Evolutionary conservation across 352 stramenopile species (phyloP).

Genomic region (Phytophthora idaei): DNA sequence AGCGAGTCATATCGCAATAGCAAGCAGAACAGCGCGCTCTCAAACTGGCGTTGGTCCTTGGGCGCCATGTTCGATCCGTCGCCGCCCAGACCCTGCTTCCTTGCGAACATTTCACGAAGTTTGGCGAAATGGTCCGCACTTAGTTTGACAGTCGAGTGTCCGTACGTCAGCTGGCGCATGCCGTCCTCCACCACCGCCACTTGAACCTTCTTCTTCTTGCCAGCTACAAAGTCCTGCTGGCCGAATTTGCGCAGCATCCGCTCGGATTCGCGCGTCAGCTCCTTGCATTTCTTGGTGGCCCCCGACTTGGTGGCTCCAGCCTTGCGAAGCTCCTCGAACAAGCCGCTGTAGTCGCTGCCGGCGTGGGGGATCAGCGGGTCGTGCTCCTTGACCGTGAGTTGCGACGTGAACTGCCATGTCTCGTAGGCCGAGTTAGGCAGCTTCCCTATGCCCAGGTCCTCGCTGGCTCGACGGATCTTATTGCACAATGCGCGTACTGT

Average conservation of each 20-base stretch:
- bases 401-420: constrained; percentile 85
- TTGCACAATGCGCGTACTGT: constrained; percentile 66
- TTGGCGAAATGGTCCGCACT: constrained; percentile 88
- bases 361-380: constrained; percentile 80
- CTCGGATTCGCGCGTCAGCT: constrained; percentile 59
- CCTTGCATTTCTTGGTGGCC: constrained; percentile 71
- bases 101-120: constrained; percentile 81
- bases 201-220: constrained; percentile 60
- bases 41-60: constrained; percentile 53
- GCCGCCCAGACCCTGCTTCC: constrained; percentile 35
- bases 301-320: constrained; percentile 64
- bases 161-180: constrained; percentile 67
- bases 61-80: constrained; percentile 24
- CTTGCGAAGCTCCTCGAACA: constrained; percentile 78
- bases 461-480: constrained; percentile 68
- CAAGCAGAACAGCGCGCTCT: constrained; percentile 86
- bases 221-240: constrained; percentile 47
- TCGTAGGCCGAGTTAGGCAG: constrained; percentile 86
- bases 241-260: constrained; percentile 56
- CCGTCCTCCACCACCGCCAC: constrained; percentile 37
- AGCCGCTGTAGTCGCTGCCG: constrained; percentile 67
- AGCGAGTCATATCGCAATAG: constrained; percentile 93
- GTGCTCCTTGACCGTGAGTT: constrained; percentile 68
- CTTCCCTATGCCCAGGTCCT: constrained; percentile 79
- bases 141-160: constrained; percentile 76